Base-by-base conservation (phyloP, 495 filamentous ascomycete genomes). In the Talaromyces thailandensis region DNA sequence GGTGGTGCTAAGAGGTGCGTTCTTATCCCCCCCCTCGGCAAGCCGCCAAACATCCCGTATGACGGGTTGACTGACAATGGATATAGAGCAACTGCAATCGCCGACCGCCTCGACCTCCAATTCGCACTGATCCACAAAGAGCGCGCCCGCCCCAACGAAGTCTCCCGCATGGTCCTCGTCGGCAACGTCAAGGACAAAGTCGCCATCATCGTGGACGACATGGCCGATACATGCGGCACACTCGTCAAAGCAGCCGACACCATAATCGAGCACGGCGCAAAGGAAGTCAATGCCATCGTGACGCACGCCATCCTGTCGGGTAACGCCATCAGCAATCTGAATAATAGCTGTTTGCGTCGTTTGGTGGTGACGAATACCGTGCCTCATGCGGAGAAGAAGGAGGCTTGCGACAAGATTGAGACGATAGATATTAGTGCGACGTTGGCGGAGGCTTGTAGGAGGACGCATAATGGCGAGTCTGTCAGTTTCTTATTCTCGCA, bases 81-180 rank as follows among this genome's bases (percentile, higher is more conserved):
- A 58, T 62, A 23, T 57, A 80, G 93, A 72, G 94, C 93, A 43
- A 97, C 94, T n/a, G 91, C 88, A 8, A 96, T 98, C 62, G 94
- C 94, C 60, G 95, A 98, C 73, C 88, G 92, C 24, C 85, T 98
- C 53, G 92, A 97, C 70, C 86, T 93, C 59, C 89, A 89, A 65
- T 98, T 98, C 75, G 94, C 94, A n/a, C 86, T 98, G 32, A 98
- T 98, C 70, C 94, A 98, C 85, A 98, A 98, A 77, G 93, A 98
- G 76, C 92, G 94, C 60, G 88, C 93, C 1, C 84, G 92, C 24
- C 93, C 94, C 59, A 97, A 96, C 72, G 94, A 96, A 73, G 93
- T 98, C 64, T 91, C 89, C 23, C 89, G 89, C 67, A 98, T 98
- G 94, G 92, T 96, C 16, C 83, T 92, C 26, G 86, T 86, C 61